Base-by-base conservation (phyloP, 108 stramenopile species). In the Skeletonema tropicum region DNA sequence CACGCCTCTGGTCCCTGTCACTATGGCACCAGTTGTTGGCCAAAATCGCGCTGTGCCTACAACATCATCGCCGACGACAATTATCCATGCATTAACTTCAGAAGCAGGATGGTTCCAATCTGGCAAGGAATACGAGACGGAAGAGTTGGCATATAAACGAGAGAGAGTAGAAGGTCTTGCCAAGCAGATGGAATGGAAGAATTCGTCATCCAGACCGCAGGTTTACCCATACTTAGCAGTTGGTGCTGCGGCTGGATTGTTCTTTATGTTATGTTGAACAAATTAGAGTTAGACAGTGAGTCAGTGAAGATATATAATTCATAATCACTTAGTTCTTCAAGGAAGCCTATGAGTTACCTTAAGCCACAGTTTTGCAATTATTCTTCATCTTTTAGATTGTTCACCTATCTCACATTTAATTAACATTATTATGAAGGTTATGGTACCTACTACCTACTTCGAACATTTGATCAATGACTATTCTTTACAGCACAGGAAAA, bases 51-150 rank as follows among this genome's bases (percentile, higher is more conserved):
- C 14, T 17, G 32, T 33, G 2, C 6, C 21, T 17, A 41, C n/a
- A 3, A 64, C 49, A 29, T 21, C 46, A 9, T 29, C 73, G 31
- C 32, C 64, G 63, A 66, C 74, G 17, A 74, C 65, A 29, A 60
- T 33, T 38, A 74, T 74, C n/a, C 25, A 74, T 19, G 42, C 14
- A 17, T 45, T 74, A n/a, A 74, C 74, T 8, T 31, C 49, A 46
- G 39, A 63, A 30, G 64, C 48, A 31, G 59, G 36, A 23, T 74
- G 74, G 74, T 74, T 74, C 65, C 58, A 66, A 66, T 59, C 63
- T 60, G 74, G 74, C 13, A 66, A 66, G 30, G 38, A 49, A 45
- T 64, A 19, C 9, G 12, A 26, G 32, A 38, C 39, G 14, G 74
- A 66, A 32, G 65, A 64, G 41, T 55, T 55, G 33, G 21, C 48